phyloP scores from a whole-genome alignment of 2,329 filamentous ascomycete genomes.

The Colletotrichum trifolii region DNA sequence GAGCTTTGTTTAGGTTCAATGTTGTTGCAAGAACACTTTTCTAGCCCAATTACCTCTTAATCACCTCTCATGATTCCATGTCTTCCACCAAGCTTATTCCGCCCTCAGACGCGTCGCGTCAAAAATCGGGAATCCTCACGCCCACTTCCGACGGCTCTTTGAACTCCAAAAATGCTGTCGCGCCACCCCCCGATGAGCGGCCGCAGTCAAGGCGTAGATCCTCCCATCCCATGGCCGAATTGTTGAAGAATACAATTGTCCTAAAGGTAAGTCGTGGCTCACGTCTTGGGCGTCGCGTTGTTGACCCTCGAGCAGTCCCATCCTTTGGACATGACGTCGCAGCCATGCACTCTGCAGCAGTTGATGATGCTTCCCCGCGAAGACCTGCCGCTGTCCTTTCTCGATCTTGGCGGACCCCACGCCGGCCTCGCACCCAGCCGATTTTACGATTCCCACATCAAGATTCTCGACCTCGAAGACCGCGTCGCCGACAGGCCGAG shows the following conservation, averaged over 20 bases:
- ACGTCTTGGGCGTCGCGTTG: not conserved
- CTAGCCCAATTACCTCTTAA: not conserved
- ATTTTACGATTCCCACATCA: slow-evolving; percentile 70
- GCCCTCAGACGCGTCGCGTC: slow-evolving; percentile 62
- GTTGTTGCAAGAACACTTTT: not conserved
- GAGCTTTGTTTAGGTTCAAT: slow-evolving; percentile 9
- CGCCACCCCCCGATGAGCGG: slow-evolving; percentile 41
- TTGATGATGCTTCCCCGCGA: slow-evolving; percentile 72
- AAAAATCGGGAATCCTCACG: slow-evolving; percentile 53
- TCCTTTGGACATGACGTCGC: slow-evolving; percentile 62
- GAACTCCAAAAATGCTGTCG: slow-evolving; percentile 47
- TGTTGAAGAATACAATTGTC: slow-evolving; percentile 63
- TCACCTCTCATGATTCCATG: slow-evolving; percentile 35
- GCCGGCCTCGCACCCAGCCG: slow-evolving; percentile 64
- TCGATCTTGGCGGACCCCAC: slow-evolving; percentile 65
- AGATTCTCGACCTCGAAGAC: slow-evolving; percentile 71
- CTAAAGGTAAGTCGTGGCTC: slow-evolving; percentile 57
- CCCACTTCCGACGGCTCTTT: slow-evolving; percentile 53
- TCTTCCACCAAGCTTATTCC: slow-evolving; percentile 31
- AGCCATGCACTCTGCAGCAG: slow-evolving; percentile 67
- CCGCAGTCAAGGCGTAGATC: slow-evolving; percentile 51
- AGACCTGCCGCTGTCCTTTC: slow-evolving; percentile 67
- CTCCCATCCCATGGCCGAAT: slow-evolving; percentile 58
- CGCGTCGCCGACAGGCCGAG: slow-evolving; percentile 65
- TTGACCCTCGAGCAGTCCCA: slow-evolving; percentile 59